phyloP scores from a whole-genome alignment of 1,284 basidiomycete species.

The Pascua sp. region DNA sequence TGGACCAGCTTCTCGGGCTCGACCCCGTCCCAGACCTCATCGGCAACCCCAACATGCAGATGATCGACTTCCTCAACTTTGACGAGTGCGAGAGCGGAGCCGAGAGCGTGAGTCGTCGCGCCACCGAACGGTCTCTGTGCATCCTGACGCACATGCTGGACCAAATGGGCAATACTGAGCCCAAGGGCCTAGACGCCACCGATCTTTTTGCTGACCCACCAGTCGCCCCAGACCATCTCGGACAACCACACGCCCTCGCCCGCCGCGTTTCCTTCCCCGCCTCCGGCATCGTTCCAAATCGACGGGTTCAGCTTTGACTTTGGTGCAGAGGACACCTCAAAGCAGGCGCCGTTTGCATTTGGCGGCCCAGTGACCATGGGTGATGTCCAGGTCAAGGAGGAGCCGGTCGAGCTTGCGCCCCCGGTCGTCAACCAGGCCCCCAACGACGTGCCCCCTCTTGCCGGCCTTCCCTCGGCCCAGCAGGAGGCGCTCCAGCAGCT shows the following conservation, averaged over 20 bases:
- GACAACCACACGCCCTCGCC: slow-evolving; percentile 45
- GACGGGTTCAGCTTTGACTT: slow-evolving; percentile 31
- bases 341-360: slow-evolving; percentile 8
- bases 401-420: slow-evolving; percentile 30
- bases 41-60: slow-evolving; percentile 39
- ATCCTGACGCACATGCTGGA: slow-evolving; percentile 16
- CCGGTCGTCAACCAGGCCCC: slow-evolving; percentile 2
- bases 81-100: slow-evolving; percentile 27
- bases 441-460: slow-evolving; percentile 6
- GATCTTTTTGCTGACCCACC: background rate
- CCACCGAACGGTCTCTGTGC: background rate
- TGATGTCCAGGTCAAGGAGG: slow-evolving; percentile 34
- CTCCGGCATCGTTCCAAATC: slow-evolving; percentile 23
- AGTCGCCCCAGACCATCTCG: slow-evolving; percentile 41
- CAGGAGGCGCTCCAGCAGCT: slow-evolving; percentile 41
- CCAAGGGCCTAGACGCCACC: too few species aligned
- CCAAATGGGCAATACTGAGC: too few species aligned
- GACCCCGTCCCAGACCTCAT: slow-evolving; percentile 35
- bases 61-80: slow-evolving; percentile 43
- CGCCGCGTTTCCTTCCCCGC: slow-evolving; percentile 14
- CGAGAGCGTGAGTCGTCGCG: slow-evolving; percentile 28
- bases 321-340: slow-evolving; percentile 16
- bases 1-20: slow-evolving; percentile 16
- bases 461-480: slow-evolving; percentile 34
- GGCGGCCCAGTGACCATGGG: slow-evolving; percentile 11